Evolutionary conservation across 305 asterid species (phyloP).

Genomic region (Lippia alba): DNA sequence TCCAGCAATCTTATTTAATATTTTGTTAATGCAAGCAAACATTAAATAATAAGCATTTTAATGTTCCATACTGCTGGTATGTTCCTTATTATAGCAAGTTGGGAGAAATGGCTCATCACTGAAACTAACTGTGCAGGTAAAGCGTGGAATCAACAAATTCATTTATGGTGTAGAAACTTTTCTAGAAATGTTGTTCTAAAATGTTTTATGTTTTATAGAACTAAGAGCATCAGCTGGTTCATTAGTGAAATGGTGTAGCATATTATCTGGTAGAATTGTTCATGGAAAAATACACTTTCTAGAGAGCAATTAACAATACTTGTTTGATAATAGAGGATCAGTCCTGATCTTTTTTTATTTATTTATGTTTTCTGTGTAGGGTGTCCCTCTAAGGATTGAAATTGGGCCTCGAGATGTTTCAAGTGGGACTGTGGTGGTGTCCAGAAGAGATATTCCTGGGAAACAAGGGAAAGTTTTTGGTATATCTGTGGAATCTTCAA

Average conservation of each 20-base stretch:
- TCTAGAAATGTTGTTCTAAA: conserved; percentile 12
- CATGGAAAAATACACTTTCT: not conserved
- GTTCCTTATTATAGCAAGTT: too few species aligned
- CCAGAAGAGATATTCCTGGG: conserved; percentile 94
- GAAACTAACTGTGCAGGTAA: too few species aligned
- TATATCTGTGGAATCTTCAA: conserved; percentile 84
- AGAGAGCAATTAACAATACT: not conserved
- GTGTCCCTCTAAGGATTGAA: conserved; percentile 93
- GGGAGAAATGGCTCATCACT: too few species aligned
- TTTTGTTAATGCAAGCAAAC: too few species aligned
- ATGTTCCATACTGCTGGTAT: too few species aligned
- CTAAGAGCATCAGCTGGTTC: conserved; percentile 10
- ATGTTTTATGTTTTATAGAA: conserved; percentile 19
- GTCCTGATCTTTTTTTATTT: conserved; percentile 30
- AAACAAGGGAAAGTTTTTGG: conserved; percentile 96
- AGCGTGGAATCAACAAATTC: not conserved
- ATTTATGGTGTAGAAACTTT: not conserved
- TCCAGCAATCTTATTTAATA: too few species aligned
- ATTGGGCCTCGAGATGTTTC: conserved; percentile 94
- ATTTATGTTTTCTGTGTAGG: conserved; percentile 49
- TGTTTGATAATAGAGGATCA: conserved; percentile 8
- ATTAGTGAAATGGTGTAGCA: not conserved
- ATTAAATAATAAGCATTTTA: too few species aligned
- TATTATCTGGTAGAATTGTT: conserved; percentile 10
- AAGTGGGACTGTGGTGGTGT: conserved; percentile 76